These are phyloP conservation scores for Pseudocercospora crystallina DNA, from an alignment of 2,329 filamentous ascomycete genomes.

Conservation along the genomic window DNA sequence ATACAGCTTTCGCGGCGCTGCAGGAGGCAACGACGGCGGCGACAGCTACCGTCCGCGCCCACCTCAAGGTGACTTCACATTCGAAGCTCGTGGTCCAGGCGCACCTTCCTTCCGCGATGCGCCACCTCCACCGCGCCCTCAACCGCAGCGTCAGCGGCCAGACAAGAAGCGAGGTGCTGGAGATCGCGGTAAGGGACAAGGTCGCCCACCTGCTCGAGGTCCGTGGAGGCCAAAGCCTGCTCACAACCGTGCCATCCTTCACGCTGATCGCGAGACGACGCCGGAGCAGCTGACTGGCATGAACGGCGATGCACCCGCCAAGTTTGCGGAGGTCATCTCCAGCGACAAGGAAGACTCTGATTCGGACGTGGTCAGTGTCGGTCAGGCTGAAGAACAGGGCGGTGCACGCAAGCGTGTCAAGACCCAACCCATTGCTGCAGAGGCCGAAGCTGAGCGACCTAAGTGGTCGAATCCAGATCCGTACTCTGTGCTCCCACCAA, in stretches of 20 bases:
- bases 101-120: slow-evolving; percentile 26
- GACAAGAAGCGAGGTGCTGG: slow-evolving; percentile 4
- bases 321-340: slow-evolving; percentile 46
- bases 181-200: slow-evolving; percentile 5
- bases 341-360: slow-evolving; percentile 38
- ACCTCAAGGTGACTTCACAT: slow-evolving; percentile 26
- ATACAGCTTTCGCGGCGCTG: slow-evolving; percentile 30
- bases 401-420: slow-evolving; percentile 34
- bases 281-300: slow-evolving; percentile 49
- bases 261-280: slow-evolving; percentile 39
- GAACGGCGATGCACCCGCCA: slow-evolving; percentile 37
- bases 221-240: slow-evolving; percentile 35
- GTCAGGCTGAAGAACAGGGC: slow-evolving; percentile 25
- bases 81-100: slow-evolving; percentile 21
- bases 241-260: slow-evolving; percentile 46
- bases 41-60: slow-evolving; percentile 13
- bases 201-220: slow-evolving; percentile 10
- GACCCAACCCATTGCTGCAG: slow-evolving; percentile 11
- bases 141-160: background rate
- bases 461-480: slow-evolving; percentile 97
- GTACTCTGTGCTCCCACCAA: slow-evolving; percentile 82
- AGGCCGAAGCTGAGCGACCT: slow-evolving; percentile 47
- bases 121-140: slow-evolving; percentile 15
- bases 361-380: slow-evolving; percentile 13
- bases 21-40: slow-evolving; percentile 4